Evolutionary conservation across 768 basidiomycete species (phyloP).

Genomic region (Rossbeevera mucosa): DNA sequence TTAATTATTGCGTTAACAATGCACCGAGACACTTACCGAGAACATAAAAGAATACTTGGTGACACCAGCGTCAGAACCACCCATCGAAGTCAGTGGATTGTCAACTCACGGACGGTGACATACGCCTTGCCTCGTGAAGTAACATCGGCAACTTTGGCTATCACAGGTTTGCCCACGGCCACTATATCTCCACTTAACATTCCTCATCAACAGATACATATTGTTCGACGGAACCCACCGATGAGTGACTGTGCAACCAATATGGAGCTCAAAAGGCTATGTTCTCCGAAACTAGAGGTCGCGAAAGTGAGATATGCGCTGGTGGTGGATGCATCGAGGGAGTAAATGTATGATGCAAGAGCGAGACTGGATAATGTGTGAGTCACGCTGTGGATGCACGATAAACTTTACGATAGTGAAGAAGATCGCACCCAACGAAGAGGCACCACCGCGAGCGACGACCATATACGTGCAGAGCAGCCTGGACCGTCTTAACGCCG

Average conservation of each 20-base stretch:
- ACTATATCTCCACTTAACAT: conserved; percentile 21
- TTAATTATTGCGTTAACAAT: background rate
- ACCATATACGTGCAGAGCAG: conserved; percentile 47
- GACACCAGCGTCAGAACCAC: background rate
- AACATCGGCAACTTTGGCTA: conserved; percentile 72
- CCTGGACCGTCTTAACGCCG: conserved; percentile 49
- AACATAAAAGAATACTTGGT: conserved; percentile 53
- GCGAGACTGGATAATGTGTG: conserved; percentile 39
- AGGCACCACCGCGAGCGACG: conserved; percentile 55
- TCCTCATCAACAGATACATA: conserved; percentile 7
- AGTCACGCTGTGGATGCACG: background rate
- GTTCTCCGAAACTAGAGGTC: conserved; percentile 46
- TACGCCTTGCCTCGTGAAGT: conserved; percentile 64
- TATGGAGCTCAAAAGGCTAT: conserved; percentile 54
- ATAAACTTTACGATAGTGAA: background rate
- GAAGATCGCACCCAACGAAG: conserved; percentile 46
- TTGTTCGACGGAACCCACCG: conserved; percentile 32
- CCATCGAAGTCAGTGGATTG: background rate
- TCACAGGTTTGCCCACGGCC: conserved; percentile 59
- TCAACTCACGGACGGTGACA: conserved; percentile 49
- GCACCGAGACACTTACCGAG: conserved; percentile 42
- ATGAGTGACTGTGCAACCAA: conserved; percentile 53
- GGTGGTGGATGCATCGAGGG: conserved; percentile 67
- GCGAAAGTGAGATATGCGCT: conserved; percentile 60
- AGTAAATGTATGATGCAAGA: conserved; percentile 73